Conservation (phyloP, 441 rosid genomes). For the Dalechampia spathulata region DNA sequence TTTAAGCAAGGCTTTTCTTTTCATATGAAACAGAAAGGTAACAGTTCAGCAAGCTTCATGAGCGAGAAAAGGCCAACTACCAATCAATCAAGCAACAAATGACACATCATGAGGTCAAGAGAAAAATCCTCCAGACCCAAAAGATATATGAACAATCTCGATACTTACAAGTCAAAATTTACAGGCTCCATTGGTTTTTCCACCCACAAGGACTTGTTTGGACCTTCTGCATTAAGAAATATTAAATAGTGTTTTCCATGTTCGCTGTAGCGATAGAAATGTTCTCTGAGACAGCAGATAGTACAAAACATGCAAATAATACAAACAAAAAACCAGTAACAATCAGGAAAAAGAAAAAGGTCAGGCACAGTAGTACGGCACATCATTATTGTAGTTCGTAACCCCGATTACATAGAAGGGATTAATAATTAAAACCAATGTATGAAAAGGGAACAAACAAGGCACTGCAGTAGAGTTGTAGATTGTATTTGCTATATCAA, state of each 20-base stretch:
- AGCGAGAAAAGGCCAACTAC: background rate
- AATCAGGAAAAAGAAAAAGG: background rate
- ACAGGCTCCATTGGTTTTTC: background rate
- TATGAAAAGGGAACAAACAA: too few relatives aligned
- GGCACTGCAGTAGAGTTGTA: too few relatives aligned
- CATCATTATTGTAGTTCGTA: background rate
- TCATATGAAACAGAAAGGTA: background rate
- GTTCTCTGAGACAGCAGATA: background rate
- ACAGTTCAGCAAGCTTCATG: background rate
- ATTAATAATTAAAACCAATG: background rate
- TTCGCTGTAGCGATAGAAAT: background rate
- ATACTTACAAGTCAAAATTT: slow-evolving; percentile 10
- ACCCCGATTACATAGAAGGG: background rate
- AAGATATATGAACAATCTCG: background rate
- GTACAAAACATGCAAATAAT: background rate
- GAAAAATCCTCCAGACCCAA: background rate
- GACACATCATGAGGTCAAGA: background rate
- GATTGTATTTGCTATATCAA: background rate
- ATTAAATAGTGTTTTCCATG: background rate
- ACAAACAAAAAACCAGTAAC: background rate
- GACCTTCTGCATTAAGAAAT: background rate
- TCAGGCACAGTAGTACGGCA: background rate
- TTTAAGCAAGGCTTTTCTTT: background rate
- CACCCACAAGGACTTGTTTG: background rate
- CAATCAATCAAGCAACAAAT: background rate